Evolutionary conservation across 257 asterid genomes (phyloP), one percentile per base, ranked within the genome.

Genomic region (Gynochthodes officinalis): DNA sequence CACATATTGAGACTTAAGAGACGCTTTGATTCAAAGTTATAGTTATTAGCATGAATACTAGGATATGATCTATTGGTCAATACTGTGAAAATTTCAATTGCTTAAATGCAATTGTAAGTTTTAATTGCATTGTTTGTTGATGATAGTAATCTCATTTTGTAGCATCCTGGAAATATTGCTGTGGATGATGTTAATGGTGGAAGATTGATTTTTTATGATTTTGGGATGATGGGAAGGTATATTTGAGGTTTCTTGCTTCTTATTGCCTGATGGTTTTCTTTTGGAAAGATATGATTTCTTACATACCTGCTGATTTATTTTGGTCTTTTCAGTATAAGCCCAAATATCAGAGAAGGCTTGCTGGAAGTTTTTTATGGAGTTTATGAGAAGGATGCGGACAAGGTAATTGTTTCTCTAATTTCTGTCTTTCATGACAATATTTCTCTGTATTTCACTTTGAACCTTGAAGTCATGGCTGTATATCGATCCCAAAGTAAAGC

Each of bases 211-310:
- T 92, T 92, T 73, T 92, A 92, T 61, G 98, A 92, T 84, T 92
- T 92, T 72, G 98, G 98, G 79, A 92, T 92, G 96, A 91, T 91
- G 97, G 96, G 96, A 81, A 89, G 96, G 97, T 91, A 81, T 23
- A 13, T 10, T 57, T 63, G 37, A 19, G 43, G 64, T 23, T 66
- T 65, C 64, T 61, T 37, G 16, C 37, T 64, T 71, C 57, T 72
- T 61, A 70, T 53, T 52, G 12, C 52, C 55, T 73, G 60, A 71
- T 65, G 40, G 67, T 76, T 71, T 43, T 59, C 64, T 37, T 73
- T 21, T 57, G 63, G 58, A 63, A 76, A 49, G 43, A 46, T 63
- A 65, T 27, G 23, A 59, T 75, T 32, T 71, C 66, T 23, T 32
- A 59, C 48, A 37, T 65, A 65, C 71, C 46, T 77, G 58, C 54